Conservation (phyloP, 2,329 filamentous ascomycete genomes). For the Sporothrix globosa region DNA sequence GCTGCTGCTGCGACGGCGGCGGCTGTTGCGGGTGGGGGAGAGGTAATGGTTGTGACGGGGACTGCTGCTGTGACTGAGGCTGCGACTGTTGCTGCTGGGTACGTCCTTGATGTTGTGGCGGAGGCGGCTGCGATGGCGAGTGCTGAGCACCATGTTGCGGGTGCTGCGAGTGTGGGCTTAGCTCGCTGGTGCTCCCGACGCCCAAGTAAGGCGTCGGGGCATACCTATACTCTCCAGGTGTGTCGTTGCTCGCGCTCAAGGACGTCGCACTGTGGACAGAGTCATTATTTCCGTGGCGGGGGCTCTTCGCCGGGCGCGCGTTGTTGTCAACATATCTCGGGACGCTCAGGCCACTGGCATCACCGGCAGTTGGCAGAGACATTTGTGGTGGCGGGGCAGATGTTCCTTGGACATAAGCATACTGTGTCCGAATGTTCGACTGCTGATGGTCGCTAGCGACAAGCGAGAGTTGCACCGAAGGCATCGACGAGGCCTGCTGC, state of each 20-base stretch:
- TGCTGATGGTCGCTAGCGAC: constrained; percentile 54
- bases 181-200: constrained; percentile 44
- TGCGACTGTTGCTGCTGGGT: constrained; percentile 34
- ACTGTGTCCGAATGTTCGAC: constrained; percentile 55
- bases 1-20: constrained; percentile 30
- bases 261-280: constrained; percentile 57
- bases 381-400: constrained; percentile 57
- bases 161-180: constrained; percentile 43
- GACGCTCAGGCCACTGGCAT: constrained; percentile 54
- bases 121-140: constrained; percentile 24
- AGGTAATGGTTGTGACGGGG: constrained; percentile 31
- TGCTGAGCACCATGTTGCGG: constrained; percentile 36
- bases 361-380: constrained; percentile 46
- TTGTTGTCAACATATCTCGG: constrained; percentile 62
- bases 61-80: constrained; percentile 34
- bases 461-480: constrained; percentile 57
- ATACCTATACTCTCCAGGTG: constrained; percentile 61
- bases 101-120: constrained; percentile 12
- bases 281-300: constrained; percentile 57
- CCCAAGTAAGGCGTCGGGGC: constrained; percentile 51
- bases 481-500: constrained; percentile 55
- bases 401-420: constrained; percentile 57
- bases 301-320: constrained; percentile 60
- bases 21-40: constrained; percentile 33
- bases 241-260: constrained; percentile 51